Evolutionary conservation across 164 flowering plant species (phyloP).

Genomic region (Cinnamomum chago): DNA sequence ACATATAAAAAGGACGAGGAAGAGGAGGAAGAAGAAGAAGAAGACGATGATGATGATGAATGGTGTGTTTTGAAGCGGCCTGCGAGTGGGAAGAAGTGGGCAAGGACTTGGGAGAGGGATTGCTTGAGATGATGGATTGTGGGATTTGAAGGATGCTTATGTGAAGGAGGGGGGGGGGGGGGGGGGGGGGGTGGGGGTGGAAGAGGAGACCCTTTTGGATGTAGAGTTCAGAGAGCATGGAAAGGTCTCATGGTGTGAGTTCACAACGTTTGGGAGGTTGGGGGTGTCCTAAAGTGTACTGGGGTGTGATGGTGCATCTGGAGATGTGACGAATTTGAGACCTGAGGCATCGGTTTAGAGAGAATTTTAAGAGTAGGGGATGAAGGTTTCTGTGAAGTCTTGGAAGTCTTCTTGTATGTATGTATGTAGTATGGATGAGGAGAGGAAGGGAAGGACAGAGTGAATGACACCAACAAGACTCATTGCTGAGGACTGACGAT

Average conservation of each 20-base stretch:
- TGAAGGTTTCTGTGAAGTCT: too few species aligned
- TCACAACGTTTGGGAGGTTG: background rate
- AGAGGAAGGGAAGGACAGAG: too few species aligned
- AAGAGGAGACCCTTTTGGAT: conserved; percentile 55
- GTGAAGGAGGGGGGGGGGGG: conserved; percentile 18
- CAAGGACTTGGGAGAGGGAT: conserved; percentile 26
- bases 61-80: conserved; percentile 24
- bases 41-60: background rate
- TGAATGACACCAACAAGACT: too few species aligned
- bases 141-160: background rate
- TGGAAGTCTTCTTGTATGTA: too few species aligned
- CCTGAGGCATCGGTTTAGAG: too few species aligned
- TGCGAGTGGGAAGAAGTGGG: conserved; percentile 28
- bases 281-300: too few species aligned
- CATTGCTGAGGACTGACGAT: too few species aligned
- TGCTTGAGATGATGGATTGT: conserved; percentile 11
- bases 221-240: conserved; percentile 18
- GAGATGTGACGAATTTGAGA: too few species aligned
- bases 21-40: background rate
- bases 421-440: too few species aligned
- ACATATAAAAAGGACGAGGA: conserved; percentile 20
- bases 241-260: conserved; percentile 40
- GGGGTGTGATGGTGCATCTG: too few species aligned
- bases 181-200: too few species aligned
- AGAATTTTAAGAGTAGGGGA: too few species aligned